Evolutionary conservation across 2,329 filamentous ascomycete species (phyloP), one percentile per base, ranked within the genome.

Genomic region (Alternaria viburni): DNA sequence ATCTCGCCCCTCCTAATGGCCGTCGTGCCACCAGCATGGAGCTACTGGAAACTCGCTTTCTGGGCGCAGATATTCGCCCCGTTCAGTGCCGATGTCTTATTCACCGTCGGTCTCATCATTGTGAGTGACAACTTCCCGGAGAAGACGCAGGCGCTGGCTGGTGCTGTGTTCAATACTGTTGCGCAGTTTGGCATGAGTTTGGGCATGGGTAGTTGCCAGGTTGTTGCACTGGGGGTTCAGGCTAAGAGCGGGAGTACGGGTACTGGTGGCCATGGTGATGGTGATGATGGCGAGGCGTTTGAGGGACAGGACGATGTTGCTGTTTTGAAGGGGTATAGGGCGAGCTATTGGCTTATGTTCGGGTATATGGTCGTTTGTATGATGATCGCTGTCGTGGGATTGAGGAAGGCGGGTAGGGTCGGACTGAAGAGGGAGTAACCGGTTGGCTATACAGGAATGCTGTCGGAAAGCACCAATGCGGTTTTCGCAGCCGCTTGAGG

Each of bases 111-210:
- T 0, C 78, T 86, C 21, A 81, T 89, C 19, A 76, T 89, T 4
- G 83, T 89, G 8, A 82, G 83, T 0, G 83, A 86, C 13, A 82
- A 81, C 3, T 89, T 89, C 64, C 84, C 86, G 0, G 79, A 83
- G n/a, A 77, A 86, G 9, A 88, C 82, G 1, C 87, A 90, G 61
- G 86, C 85, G 0, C 77, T 90, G 0, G 87, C 87, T 0, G 88
- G 88, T 0, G 87, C 86, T 0, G 87, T 90, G 0, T 90, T 89
- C 74, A 89, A 88, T 64, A 88, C 87, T 0, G 80, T 85, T 1
- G 78, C 82, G 0, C 87, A 89, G 65, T 84, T 89, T 58, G 87
- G 87, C 0, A 76, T 86, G 49, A 84, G 66, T 19, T 41, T 77
- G 21, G 71, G 70, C 13, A 67, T 75, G 57, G 70, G 71, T 1